These are phyloP conservation scores for Gryganskiella cystojenkinii DNA, from an alignment of 192 early-diverging fungal species.

Conservation along the genomic window DNA sequence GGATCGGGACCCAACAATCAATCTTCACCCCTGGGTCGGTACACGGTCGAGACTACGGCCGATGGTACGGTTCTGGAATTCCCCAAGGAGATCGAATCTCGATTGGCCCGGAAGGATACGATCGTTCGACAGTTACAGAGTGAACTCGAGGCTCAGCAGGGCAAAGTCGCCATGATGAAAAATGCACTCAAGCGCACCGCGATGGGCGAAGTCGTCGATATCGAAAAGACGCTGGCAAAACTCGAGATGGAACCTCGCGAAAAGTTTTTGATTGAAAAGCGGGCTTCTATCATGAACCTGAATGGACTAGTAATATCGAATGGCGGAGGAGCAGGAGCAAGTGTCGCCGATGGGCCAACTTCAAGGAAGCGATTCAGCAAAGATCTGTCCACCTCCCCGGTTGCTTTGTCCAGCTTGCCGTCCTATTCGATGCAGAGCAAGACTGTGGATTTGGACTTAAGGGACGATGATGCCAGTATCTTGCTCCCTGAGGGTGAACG, in stretches of 20 bases:
- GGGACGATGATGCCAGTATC: conserved; percentile 16
- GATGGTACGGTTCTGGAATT: conserved; percentile 27
- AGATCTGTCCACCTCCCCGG: background rate
- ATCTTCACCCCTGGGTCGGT: conserved; percentile 8
- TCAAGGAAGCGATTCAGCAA: conserved; percentile 19
- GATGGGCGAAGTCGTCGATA: conserved; percentile 33
- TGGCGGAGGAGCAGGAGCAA: conserved; percentile 1
- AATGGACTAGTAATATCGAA: conserved; percentile 22
- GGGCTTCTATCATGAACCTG: conserved; percentile 35
- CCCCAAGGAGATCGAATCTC: conserved; percentile 28
- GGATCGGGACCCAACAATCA: background rate
- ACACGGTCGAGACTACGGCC: conserved; percentile 27
- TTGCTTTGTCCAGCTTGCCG: background rate
- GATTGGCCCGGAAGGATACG: conserved; percentile 37
- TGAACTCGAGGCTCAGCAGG: conserved; percentile 49
- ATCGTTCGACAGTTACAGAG: conserved; percentile 34
- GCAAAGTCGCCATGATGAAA: conserved; percentile 49
- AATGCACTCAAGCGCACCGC: conserved; percentile 31
- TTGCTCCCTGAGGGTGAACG: conserved; percentile 22
- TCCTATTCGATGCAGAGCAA: background rate
- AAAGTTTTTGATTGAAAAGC: conserved; percentile 45
- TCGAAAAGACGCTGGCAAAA: conserved; percentile 39
- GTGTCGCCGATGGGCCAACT: background rate
- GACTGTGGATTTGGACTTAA: background rate
- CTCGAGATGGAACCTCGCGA: conserved; percentile 50